Base-by-base conservation (phyloP, 768 basidiomycete species). In the Kwoniella shandongensis region DNA sequence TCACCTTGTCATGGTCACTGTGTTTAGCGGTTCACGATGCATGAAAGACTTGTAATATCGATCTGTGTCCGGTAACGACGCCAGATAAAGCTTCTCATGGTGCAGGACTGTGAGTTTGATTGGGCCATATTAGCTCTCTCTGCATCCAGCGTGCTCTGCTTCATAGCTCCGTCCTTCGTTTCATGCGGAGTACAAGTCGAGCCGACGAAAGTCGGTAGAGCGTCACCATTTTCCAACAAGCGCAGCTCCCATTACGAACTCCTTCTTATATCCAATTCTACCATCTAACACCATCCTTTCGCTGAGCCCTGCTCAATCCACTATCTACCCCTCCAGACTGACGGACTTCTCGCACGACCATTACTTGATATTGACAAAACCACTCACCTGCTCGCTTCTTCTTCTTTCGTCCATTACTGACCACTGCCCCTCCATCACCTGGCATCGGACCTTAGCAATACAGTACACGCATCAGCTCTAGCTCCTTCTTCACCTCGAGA, bases 11-110 rank as follows among this genome's bases (percentile, higher is more conserved):
- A 91, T 86, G 22, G 88, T 84, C 36, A 85, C 85, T 65, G 89
- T 93, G 72, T 91, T 94, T 60, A 98, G 81, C 32, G 85, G 83
- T 62, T 98, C 94, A 47, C 92, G 81, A 76, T 99, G 96, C 96
- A 99, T 97, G 79, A 97, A 97, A 58, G 89, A 92, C 79, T 93
- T 92, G 80, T 86, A 87, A 79, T 99, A 99, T 65, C 96, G 86
- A 77, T 97, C 90, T 51, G 91, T 83, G 65, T 84, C 84, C 1
- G 96, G 96, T 18, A 99, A 79, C 78, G 94, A 90, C 36, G 91
- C 90, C 42, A 99, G 81, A 79, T 89, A 98, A 17, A 97, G 80
- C 65, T 85, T 83, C 80, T 98, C 96, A 75, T 97, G 92, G 0
- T 88, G 91, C 6, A 98, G 83, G 40, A 94, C 92, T 97, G 74